A percentile compares a stretch with the other conserved stretches of the same genome.
Evolutionary conservation across 306 rosid genomes (phyloP).

Genomic region (Mimosa bimucronata): DNA sequence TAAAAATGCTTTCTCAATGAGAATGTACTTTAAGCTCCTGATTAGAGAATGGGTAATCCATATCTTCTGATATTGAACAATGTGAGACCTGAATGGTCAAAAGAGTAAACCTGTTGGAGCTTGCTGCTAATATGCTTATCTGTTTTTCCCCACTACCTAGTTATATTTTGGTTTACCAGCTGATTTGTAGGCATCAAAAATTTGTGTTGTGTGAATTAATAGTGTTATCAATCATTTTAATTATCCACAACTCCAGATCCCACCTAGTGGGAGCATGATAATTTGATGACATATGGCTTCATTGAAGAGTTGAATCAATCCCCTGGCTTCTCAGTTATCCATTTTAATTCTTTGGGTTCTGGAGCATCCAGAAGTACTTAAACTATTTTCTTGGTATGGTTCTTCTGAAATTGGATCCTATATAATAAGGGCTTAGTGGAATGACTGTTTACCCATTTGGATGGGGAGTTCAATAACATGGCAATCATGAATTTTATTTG

Average conservation of each 20-base stretch:
- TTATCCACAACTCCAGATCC: background rate
- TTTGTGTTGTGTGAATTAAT: conserved; percentile 4
- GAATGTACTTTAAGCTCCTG: background rate
- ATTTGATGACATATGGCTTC: background rate
- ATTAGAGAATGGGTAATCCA: background rate
- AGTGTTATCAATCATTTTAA: conserved; percentile 6
- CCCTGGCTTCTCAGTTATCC: no score
- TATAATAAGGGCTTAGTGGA: background rate
- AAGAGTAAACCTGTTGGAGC: background rate
- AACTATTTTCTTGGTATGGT: background rate
- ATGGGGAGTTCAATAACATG: background rate
- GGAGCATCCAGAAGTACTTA: background rate
- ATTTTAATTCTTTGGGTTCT: background rate
- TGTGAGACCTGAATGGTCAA: conserved; percentile 1
- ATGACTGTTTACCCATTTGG: background rate
- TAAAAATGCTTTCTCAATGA: background rate
- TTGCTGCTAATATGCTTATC: background rate
- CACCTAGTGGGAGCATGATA: no score
- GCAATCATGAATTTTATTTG: background rate
- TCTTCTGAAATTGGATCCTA: background rate
- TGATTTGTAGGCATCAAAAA: conserved; percentile 4
- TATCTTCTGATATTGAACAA: background rate
- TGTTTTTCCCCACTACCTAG: background rate
- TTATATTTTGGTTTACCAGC: background rate
- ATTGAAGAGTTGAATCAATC: background rate